Percentiles rank a stretch among this genome's conserved stretches.
Evolutionary conservation across 129 eudicot genomes (phyloP).

Genomic region (Mikania micrantha): DNA sequence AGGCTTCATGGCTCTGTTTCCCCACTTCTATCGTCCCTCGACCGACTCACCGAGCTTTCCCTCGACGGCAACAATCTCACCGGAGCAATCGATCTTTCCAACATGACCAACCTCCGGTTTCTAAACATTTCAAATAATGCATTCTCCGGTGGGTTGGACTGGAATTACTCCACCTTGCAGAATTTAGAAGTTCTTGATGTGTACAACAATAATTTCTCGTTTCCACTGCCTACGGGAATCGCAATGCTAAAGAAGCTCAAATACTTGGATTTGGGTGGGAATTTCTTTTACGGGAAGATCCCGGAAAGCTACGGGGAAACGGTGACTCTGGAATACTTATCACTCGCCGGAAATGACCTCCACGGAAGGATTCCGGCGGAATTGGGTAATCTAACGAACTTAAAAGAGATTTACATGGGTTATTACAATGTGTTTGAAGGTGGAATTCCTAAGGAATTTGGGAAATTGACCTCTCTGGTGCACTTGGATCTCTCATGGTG

Average conservation of each 20-base stretch:
- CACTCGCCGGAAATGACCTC: slow-evolving; percentile 82
- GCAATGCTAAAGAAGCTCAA: slow-evolving; percentile 46
- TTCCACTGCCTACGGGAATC: slow-evolving; percentile 51
- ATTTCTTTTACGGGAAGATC: slow-evolving; percentile 64
- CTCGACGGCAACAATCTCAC: slow-evolving; percentile 92
- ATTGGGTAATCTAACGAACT: slow-evolving; percentile 76
- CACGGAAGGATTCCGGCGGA: slow-evolving; percentile 71
- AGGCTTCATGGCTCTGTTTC: slow-evolving; percentile 76
- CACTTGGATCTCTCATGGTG: slow-evolving; percentile 79
- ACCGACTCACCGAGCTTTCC: slow-evolving; percentile 43
- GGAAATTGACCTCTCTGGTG: slow-evolving; percentile 61
- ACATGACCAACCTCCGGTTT: slow-evolving; percentile 48
- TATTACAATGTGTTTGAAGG: slow-evolving; percentile 70
- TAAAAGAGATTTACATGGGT: slow-evolving; percentile 82
- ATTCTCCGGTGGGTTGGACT: slow-evolving; percentile 53
- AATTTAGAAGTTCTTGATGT: slow-evolving; percentile 69
- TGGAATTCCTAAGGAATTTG: slow-evolving; percentile 74
- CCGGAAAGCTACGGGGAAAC: slow-evolving; percentile 57
- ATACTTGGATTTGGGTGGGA: slow-evolving; percentile 85
- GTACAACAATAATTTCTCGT: slow-evolving; percentile 76
- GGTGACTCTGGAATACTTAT: slow-evolving; percentile 50
- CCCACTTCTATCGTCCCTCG: slow-evolving; percentile 48
- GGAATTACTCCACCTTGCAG: slow-evolving; percentile 48
- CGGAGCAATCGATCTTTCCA: slow-evolving; percentile 51
- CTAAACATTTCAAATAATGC: slow-evolving; percentile 77